phyloP scores from a whole-genome alignment of 2,329 filamentous ascomycete genomes.

The Arthrobotrys pseudoclavata region DNA sequence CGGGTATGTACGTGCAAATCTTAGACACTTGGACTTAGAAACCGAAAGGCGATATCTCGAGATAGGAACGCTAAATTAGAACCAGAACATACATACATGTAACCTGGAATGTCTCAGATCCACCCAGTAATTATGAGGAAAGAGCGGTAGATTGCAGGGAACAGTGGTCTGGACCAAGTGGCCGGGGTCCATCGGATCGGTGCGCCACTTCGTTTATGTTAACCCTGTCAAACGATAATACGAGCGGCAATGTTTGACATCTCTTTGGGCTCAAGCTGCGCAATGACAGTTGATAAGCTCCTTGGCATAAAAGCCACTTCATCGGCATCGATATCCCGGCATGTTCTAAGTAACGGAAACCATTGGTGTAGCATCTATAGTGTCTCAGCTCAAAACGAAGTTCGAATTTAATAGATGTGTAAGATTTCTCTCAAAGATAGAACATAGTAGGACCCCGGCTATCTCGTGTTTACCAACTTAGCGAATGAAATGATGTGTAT shows the following conservation, averaged over 20 bases:
- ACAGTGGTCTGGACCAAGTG: neutral
- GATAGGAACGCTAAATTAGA: neutral
- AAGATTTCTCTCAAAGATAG: neutral
- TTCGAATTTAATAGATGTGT: neutral
- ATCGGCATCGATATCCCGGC: neutral
- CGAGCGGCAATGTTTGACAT: neutral
- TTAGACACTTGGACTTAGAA: neutral
- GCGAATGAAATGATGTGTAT: slow-evolving; percentile 2
- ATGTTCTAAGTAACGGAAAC: neutral
- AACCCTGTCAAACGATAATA: slow-evolving; percentile 14
- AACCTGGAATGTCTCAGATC: slow-evolving; percentile 16
- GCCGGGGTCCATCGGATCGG: slow-evolving; percentile 6
- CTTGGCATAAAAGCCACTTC: neutral
- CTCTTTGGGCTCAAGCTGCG: neutral
- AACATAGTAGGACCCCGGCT: neutral
- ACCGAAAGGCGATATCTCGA: neutral
- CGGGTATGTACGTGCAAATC: neutral
- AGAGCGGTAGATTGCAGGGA: neutral
- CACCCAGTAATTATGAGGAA: neutral
- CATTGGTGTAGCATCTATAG: neutral
- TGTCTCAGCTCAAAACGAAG: neutral
- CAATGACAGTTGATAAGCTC: neutral
- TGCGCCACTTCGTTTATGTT: slow-evolving; percentile 25
- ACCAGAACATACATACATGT: neutral
- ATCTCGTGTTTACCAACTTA: slow-evolving; percentile 3